These are phyloP conservation scores for Chenopodium quinoa DNA, from an alignment of 148 eudicot genomes.

Conservation along the genomic window DNA sequence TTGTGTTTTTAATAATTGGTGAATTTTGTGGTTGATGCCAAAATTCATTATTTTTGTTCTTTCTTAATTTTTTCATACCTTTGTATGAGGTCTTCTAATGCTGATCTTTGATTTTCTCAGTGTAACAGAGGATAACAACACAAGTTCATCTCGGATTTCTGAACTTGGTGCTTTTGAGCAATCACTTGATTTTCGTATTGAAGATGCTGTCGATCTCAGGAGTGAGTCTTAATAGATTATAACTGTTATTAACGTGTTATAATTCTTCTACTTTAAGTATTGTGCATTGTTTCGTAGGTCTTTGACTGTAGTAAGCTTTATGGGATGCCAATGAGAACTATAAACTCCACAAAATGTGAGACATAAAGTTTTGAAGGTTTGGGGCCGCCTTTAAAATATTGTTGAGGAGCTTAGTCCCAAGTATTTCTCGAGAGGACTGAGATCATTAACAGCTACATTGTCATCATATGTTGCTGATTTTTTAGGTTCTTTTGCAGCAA, in stretches of 20 bases:
- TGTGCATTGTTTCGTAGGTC: neutral
- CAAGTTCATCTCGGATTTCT: constrained; percentile 45
- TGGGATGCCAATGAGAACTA: neutral
- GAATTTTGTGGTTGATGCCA: neutral
- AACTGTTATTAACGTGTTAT: neutral
- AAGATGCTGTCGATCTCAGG: constrained; percentile 56
- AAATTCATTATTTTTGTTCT: neutral
- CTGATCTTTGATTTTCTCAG: constrained; percentile 40
- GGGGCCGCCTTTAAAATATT: neutral
- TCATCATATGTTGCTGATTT: neutral
- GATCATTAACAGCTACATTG: neutral
- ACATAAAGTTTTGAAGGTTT: neutral
- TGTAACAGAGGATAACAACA: constrained; percentile 49
- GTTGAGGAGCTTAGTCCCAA: neutral
- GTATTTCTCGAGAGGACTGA: neutral
- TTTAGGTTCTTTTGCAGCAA: neutral
- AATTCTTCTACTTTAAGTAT: neutral
- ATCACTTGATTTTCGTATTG: constrained; percentile 62
- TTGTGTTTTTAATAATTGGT: neutral
- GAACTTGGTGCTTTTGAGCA: constrained; percentile 67
- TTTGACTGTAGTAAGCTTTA: too few relatives aligned
- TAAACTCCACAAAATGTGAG: neutral
- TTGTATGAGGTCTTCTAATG: neutral
- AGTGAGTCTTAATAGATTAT: constrained; percentile 41
- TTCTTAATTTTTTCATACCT: neutral